Conservation (phyloP, 164 flowering plant species). For the Umbellularia californica region DNA sequence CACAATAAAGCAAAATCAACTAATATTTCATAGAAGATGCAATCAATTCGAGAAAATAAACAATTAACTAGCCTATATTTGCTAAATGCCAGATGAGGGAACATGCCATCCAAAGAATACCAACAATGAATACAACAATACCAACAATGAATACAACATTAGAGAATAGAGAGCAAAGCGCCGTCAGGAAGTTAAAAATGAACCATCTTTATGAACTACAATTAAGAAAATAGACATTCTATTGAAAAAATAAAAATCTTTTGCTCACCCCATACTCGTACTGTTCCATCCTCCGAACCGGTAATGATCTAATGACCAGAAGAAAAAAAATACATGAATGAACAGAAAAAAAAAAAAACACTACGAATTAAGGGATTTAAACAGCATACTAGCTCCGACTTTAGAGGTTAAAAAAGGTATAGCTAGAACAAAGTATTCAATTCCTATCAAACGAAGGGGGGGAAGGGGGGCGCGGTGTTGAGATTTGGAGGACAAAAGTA, state of each 20-base stretch:
- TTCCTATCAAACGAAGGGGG: neutral
- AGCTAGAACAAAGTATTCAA: neutral
- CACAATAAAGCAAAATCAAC: neutral
- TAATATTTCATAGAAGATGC: neutral
- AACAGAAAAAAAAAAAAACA: no score
- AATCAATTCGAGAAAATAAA: neutral
- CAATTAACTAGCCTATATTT: neutral
- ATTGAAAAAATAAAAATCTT: neutral
- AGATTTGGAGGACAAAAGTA: neutral
- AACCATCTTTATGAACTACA: no score
- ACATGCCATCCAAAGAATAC: neutral
- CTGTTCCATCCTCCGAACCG: conserved; percentile 97
- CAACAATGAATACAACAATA: neutral
- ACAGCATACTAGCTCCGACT: neutral
- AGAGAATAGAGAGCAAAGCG: neutral
- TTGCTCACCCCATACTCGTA: conserved; percentile 85
- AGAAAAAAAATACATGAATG: conserved; percentile 1
- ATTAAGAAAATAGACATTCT: neutral
- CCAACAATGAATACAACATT: neutral
- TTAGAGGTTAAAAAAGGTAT: neutral
- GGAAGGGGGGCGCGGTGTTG: neutral
- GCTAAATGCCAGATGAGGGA: neutral
- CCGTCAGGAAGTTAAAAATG: no score
- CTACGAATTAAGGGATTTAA: no score
- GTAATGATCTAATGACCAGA: conserved; percentile 64